These are phyloP conservation scores for Rosa chinensis DNA, from an alignment of 306 rosid species.

Conservation along the genomic window DNA sequence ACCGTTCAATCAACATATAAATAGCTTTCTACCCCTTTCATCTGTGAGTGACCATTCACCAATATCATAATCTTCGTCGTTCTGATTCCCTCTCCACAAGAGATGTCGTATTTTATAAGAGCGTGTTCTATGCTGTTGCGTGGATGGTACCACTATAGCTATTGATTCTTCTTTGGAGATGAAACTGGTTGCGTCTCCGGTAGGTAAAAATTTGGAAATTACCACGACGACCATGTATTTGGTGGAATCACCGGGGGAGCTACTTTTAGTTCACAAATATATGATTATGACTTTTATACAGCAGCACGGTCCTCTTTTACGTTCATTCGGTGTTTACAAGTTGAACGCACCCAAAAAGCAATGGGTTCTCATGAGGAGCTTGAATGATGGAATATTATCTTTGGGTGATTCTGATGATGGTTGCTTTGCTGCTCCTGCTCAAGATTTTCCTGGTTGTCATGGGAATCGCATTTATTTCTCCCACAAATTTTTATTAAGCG, in stretches of 20 bases:
- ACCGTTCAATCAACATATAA: no score
- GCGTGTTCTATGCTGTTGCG: no score
- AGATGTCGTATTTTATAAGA: background rate
- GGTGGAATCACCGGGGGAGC: background rate
- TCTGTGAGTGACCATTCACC: no score
- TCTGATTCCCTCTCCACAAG: no score
- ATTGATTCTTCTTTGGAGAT: no score
- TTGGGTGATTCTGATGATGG: constrained; percentile 10
- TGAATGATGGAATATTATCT: constrained; percentile 30
- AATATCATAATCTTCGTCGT: no score
- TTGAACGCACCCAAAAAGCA: background rate
- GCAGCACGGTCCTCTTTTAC: background rate
- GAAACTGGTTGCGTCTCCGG: background rate
- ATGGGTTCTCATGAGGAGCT: constrained; percentile 20
- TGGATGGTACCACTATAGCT: no score
- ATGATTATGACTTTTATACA: background rate
- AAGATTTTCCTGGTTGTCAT: constrained; percentile 21
- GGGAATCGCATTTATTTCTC: constrained; percentile 34
- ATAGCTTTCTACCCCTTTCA: no score
- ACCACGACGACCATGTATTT: background rate
- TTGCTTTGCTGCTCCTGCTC: constrained; percentile 34
- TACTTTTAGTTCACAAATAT: background rate
- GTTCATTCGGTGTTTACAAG: constrained; percentile 4
- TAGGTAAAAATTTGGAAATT: no score
- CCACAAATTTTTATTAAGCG: background rate